A percentile compares a stretch with the other conserved stretches of the same genome.
These are phyloP conservation scores for Stipa capillata DNA, from an alignment of 176 grass and related monocot genomes.

Conservation along the genomic window DNA sequence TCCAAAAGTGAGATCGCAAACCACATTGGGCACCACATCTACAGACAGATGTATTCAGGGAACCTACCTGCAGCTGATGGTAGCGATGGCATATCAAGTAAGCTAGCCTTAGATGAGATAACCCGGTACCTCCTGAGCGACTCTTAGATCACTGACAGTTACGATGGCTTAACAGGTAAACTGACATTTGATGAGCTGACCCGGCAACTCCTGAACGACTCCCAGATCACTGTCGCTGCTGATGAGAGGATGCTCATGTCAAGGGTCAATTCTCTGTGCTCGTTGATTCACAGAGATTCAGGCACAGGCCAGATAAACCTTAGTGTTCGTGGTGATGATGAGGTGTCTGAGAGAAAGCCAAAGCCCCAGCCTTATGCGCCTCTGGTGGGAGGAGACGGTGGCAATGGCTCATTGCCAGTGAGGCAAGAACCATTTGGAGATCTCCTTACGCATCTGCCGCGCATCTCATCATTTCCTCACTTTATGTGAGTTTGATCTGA, in stretches of 20 bases:
- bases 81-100: slow-evolving; percentile 11
- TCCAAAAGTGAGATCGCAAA: slow-evolving; percentile 56
- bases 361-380: neutral
- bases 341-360: slow-evolving; percentile 18
- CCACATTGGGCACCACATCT: slow-evolving; percentile 49
- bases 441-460: slow-evolving; percentile 46
- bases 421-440: slow-evolving; percentile 53
- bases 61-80: slow-evolving; percentile 19
- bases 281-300: slow-evolving; percentile 52
- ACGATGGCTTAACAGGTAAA: slow-evolving; percentile 4
- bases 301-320: neutral
- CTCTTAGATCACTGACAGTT: slow-evolving; percentile 19
- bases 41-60: slow-evolving; percentile 45
- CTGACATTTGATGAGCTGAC: slow-evolving; percentile 48
- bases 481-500: slow-evolving; percentile 40
- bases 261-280: slow-evolving; percentile 76
- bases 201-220: slow-evolving; percentile 47
- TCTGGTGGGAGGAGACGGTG: neutral
- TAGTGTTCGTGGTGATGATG: neutral
- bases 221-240: slow-evolving; percentile 28
- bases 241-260: slow-evolving; percentile 75
- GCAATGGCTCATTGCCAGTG: neutral
- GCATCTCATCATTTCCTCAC: slow-evolving; percentile 59
- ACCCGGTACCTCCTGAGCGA: slow-evolving; percentile 39
- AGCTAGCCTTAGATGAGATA: slow-evolving; percentile 39